A percentile compares a stretch with the other conserved stretches of the same genome.
Evolutionary conservation across 2,329 filamentous ascomycete species (phyloP).

Genomic region (Microdochium nivale): DNA sequence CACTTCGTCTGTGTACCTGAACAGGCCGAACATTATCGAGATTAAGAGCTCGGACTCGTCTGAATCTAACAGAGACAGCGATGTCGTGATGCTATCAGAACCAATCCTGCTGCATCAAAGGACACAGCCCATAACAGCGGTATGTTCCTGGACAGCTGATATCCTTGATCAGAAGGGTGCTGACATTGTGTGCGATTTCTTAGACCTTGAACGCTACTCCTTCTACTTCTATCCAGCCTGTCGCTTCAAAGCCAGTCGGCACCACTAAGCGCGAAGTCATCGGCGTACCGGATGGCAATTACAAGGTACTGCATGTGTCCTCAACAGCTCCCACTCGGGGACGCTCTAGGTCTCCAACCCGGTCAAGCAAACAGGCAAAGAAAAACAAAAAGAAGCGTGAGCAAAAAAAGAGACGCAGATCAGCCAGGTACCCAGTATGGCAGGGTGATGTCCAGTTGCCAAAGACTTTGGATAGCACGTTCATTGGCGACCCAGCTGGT

Average conservation of each 20-base stretch:
- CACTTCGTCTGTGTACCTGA: not conserved
- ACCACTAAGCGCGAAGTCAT: too few relatives aligned
- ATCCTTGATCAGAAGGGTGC: too few relatives aligned
- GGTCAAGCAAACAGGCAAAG: not conserved
- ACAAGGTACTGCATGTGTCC: too few relatives aligned
- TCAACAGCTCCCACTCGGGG: too few relatives aligned
- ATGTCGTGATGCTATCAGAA: not conserved
- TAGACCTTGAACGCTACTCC: too few relatives aligned
- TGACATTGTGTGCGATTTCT: too few relatives aligned
- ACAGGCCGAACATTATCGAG: not conserved
- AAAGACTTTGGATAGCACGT: too few relatives aligned
- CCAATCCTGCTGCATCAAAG: not conserved
- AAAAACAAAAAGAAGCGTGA: not conserved
- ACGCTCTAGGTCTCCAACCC: not conserved
- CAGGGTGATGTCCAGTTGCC: too few relatives aligned
- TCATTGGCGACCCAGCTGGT: too few relatives aligned
- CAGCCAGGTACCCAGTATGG: not conserved
- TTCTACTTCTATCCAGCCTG: too few relatives aligned
- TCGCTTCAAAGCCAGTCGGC: too few relatives aligned
- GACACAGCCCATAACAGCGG: not conserved
- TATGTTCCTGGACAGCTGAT: not conserved
- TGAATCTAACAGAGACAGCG: not conserved
- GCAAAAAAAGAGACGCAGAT: not conserved
- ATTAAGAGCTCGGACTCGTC: not conserved
- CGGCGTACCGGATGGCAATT: too few relatives aligned